Base-by-base conservation (phyloP, 139 green algal genomes). In the Mesostigma viride region DNA sequence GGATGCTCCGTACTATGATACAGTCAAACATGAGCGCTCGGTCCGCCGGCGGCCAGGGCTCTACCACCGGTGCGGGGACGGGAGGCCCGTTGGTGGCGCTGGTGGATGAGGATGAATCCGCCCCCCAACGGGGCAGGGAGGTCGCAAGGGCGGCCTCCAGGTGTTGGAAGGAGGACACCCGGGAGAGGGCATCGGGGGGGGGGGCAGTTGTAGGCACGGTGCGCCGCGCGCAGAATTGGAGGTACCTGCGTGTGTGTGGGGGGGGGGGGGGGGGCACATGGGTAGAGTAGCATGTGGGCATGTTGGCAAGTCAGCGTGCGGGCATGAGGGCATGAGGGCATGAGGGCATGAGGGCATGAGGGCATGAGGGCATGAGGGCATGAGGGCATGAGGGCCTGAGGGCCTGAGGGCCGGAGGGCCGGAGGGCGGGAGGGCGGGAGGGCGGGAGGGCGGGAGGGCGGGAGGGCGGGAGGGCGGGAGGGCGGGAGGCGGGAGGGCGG, bases 1-100 rank as follows among this genome's bases (percentile, higher is more conserved):
- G 70, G 33, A 77, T 31, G 3, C 65, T 74, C 2, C 70, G 64
- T 30, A 77, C 27, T n/a, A 77, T 77, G 2, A 77, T 24, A 40
- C 70, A 77, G 61, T 77, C 70, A 28, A 77, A 65, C 11, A 45
- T 6, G 4, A 77, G 47, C 2, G 31, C 27, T 3, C 65, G 28
- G 28, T 77, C 70, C 22, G 51, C 30, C 33, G 65, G 65, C 3
- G 65, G 65, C 70, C 65, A 74, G n/a, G n/a, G n/a, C n/a, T n/a
- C n/a, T n/a, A n/a, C n/a, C n/a, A n/a, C n/a, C n/a, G n/a, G n/a
- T n/a, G n/a, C n/a, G n/a, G n/a, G n/a, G n/a, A n/a, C n/a, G n/a
- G n/a, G n/a, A n/a, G n/a, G n/a, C n/a, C n/a, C n/a, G n/a, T n/a
- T n/a, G n/a, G n/a, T n/a, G n/a, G n/a, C n/a, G n/a, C 33, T 68